Base-by-base conservation (phyloP, 441 rosid species). In the Erodium texanum region DNA sequence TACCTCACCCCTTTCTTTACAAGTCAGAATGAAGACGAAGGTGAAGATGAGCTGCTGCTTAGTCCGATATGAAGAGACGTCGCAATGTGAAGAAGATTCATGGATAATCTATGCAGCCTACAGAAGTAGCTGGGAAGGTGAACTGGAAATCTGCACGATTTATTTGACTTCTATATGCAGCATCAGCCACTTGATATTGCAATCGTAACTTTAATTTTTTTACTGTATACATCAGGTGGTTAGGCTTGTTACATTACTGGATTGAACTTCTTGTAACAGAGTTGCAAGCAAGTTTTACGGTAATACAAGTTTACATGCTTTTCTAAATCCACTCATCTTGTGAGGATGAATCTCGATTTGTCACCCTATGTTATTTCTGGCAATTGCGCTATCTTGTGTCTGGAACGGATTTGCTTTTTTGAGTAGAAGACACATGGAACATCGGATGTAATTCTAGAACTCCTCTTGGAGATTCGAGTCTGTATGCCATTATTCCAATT, bases 1-100 rank as follows among this genome's bases (percentile, higher is more conserved):
- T 94, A 86, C 80, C 91, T 94, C 70, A 92, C 99, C 65, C 99
- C 99, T 9, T 92, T 94, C 81, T 92, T 94, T 81, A 94, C 99
- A 8, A 91, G 96, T 79, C 86, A 89, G 61, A 91, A 85, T 70
- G 97, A 90, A 75, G 96, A 93, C 72, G 86, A 62, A 43, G 93
- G 81, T 1, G 85, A 76, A 9, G 85, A 75, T 75, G 90, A 82
- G 0, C 81, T 78, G 0, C 73, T 76, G 69, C 84, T 83, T 7
- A 83, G 84, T 74, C 67, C 87, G 19, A 76, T 84, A 72, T 70
- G 82, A 72, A n/a, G n/a, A n/a, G n/a, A n/a, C n/a, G 4, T 23
- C 36, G 41, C 54, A 15, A 62, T 59, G 9, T 56, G 48, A 43
- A 58, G 62, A 58, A 14, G 3, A 38, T 45, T 6, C 0, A 11